phyloP scores from a whole-genome alignment of 2,329 filamentous ascomycete species.

The Chaetomium strumarium region DNA sequence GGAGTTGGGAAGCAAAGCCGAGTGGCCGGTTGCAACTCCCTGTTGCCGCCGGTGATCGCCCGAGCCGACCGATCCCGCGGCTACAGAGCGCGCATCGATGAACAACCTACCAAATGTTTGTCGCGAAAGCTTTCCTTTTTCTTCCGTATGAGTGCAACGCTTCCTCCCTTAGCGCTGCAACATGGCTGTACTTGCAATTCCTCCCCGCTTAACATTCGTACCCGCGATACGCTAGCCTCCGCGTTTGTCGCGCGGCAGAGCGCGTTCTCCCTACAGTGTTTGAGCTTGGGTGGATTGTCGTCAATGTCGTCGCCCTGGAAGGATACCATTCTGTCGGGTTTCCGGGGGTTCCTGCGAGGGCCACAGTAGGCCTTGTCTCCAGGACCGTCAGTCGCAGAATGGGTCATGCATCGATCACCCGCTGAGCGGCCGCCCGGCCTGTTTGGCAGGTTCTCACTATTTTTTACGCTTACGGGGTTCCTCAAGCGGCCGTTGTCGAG shows the following conservation, averaged over 20 bases:
- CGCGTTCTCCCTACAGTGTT: not conserved
- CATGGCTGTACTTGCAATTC: conserved; percentile 15
- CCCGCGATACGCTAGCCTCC: conserved; percentile 9
- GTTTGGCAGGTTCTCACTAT: not conserved
- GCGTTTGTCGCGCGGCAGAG: conserved; percentile 17
- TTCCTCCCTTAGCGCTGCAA: conserved; percentile 15
- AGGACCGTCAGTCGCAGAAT: conserved; percentile 21
- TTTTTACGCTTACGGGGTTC: conserved; percentile 2
- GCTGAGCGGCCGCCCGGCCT: conserved; percentile 8
- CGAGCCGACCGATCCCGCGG: conserved; percentile 1
- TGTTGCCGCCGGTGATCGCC: conserved; percentile 10
- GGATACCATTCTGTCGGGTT: conserved; percentile 25
- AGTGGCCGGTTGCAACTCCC: not conserved
- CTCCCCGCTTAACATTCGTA: conserved; percentile 9
- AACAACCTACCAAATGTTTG: not conserved
- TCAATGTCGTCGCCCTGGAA: conserved; percentile 9
- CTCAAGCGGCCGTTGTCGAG: conserved; percentile 4
- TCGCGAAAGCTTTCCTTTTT: not conserved
- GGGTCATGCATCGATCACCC: conserved; percentile 18
- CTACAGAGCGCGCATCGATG: conserved; percentile 2
- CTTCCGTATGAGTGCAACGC: conserved; percentile 7
- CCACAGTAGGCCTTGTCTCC: conserved; percentile 14
- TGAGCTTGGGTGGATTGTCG: not conserved
- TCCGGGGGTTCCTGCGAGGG: conserved; percentile 15
- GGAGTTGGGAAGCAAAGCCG: conserved; percentile 2